Conservation (phyloP, 495 filamentous ascomycete genomes). For the Xylaria scruposa region DNA sequence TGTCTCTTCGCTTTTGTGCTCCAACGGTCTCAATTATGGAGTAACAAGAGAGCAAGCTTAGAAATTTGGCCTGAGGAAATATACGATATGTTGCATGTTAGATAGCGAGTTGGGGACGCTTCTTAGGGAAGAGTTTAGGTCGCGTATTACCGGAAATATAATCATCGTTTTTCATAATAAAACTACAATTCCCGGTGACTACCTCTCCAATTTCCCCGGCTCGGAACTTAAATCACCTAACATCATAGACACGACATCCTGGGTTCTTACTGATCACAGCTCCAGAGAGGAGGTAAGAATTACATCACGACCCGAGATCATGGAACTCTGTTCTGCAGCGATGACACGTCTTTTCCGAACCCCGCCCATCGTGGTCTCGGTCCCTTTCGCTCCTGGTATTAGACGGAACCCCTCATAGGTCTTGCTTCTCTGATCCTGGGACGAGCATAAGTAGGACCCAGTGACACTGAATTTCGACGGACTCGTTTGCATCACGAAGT, state of each 20-base stretch:
- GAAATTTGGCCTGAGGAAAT: no score
- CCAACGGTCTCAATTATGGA: constrained; percentile 22
- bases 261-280: constrained; percentile 31
- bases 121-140: no score
- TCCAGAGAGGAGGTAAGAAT: constrained; percentile 30
- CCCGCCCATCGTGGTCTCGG: constrained; percentile 14
- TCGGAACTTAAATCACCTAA: neutral
- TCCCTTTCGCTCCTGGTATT: neutral
- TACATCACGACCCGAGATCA: constrained; percentile 35
- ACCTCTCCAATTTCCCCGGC: neutral
- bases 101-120: neutral
- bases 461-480: neutral
- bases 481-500: neutral
- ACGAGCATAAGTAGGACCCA: neutral
- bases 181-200: neutral
- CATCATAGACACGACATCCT: neutral
- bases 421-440: no score
- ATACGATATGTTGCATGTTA: neutral
- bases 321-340: constrained; percentile 20
- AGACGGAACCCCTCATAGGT: neutral
- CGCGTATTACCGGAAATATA: neutral
- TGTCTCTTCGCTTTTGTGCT: constrained; percentile 55
- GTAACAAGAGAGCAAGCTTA: no score
- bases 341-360: constrained; percentile 14
- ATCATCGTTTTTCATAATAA: neutral